Conservation (phyloP, 2,329 filamentous ascomycete genomes). For the Epichloe typhina region DNA sequence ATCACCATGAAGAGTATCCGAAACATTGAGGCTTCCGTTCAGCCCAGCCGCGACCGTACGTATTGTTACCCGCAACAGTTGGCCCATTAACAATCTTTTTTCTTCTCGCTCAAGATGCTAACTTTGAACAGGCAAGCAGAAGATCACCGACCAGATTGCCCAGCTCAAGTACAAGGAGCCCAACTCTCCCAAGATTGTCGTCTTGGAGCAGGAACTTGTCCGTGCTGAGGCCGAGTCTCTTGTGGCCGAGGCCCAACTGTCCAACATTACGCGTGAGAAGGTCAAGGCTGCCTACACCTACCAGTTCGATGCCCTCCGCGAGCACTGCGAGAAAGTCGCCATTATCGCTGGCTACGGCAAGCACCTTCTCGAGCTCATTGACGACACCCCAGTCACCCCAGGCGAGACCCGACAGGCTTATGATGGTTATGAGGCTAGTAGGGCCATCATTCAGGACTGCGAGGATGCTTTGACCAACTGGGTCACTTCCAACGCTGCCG, state of each 20-base stretch:
- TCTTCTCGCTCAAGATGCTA: background rate
- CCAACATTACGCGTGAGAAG: conserved; percentile 99
- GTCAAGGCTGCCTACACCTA: conserved; percentile 97
- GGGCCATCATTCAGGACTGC: conserved; percentile 98
- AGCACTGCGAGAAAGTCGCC: conserved; percentile 96
- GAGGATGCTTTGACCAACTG: conserved; percentile 96
- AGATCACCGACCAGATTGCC: conserved; percentile 97
- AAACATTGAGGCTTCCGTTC: conserved; percentile 96
- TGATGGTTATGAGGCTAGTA: conserved; percentile 95
- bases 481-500: conserved; percentile 81
- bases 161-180: conserved; percentile 99
- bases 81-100: background rate
- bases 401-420: conserved; percentile 93
- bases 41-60: conserved; percentile 92
- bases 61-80: conserved; percentile 5
- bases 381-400: conserved; percentile 92
- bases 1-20: conserved; percentile 99
- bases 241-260: conserved; percentile 92
- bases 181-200: conserved; percentile 92
- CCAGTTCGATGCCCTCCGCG: conserved; percentile 92
- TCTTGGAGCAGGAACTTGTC: conserved; percentile 96
- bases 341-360: conserved; percentile 97
- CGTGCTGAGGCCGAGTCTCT: conserved; percentile 98
- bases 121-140: conserved; percentile 69
- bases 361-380: conserved; percentile 91